Conservation (phyloP, 73 alveolate genomes). For the Durusdinium trenchii region DNA sequence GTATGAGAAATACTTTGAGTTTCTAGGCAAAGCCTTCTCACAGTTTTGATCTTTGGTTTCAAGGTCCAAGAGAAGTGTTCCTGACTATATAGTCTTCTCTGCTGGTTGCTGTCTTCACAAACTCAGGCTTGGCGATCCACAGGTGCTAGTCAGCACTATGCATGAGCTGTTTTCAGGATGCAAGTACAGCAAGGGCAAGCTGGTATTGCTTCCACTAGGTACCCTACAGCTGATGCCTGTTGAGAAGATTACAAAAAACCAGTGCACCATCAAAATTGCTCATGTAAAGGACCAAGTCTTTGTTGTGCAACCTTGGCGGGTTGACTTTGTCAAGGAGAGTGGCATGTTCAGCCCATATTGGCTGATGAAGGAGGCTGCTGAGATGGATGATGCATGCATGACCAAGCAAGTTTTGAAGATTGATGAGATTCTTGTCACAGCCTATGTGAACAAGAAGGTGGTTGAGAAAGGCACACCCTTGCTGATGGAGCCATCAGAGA, state of each 20-base stretch:
- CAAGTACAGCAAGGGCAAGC: neutral
- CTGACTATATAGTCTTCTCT: neutral
- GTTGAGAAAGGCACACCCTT: slow-evolving; percentile 1
- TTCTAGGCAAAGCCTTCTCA: neutral
- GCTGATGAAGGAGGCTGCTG: slow-evolving; percentile 15
- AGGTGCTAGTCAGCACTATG: neutral
- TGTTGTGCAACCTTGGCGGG: neutral
- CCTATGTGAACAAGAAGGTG: neutral
- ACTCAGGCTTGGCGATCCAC: neutral
- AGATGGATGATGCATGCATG: neutral
- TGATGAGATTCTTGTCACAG: neutral
- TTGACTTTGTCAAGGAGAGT: neutral
- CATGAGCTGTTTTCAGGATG: neutral
- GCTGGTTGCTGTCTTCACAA: too few species aligned
- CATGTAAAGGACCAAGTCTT: neutral
- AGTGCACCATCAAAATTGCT: neutral
- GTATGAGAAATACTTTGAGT: neutral
- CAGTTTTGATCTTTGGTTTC: neutral
- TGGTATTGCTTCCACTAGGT: slow-evolving; percentile 15
- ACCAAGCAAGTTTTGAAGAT: neutral
- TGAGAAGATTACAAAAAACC: neutral
- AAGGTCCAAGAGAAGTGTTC: neutral
- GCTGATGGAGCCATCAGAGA: neutral
- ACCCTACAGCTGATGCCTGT: neutral
- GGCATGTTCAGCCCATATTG: slow-evolving; percentile 21